Base-by-base conservation (phyloP, 2,329 filamentous ascomycete genomes). In the Lecanoromycetidae sp. region DNA sequence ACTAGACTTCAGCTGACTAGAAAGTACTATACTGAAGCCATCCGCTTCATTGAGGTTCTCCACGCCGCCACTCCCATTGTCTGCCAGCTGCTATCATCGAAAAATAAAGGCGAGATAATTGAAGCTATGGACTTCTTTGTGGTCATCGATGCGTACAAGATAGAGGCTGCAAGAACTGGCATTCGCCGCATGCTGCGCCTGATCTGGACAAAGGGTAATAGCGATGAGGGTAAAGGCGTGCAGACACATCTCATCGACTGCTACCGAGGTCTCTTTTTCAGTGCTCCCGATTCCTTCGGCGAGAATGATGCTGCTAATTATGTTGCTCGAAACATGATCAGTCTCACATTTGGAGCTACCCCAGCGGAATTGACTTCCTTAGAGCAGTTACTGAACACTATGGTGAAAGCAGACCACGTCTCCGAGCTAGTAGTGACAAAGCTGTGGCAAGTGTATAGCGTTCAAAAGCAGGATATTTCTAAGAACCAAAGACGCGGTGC, bases 201-300 rank as follows among this genome's bases (percentile, higher is more conserved):
- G 17, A 98, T 98, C 63, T 98, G 91, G 91, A 98, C 91, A 54
- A 98, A 98, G 67, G 90, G 91, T 57, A 98, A 96, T 66, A 96
- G 87, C 58, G 91, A 98, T 59, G 93, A 98, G 71, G 91, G 93
- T 58, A 98, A 96, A 67, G 91, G 91, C 47, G 88, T 98, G 2
- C 93, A 98, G 62, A 85, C 84, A 2, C 91, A 98, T 64, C 74
- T 98, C 25, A 94, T 98, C 55, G 91, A 98, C 57, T 94, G 87
- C 63, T 98, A 98, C 70, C 91, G 84, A 61, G 80, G 86, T 17
- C 76, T 98, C 1, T 98, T 96, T 66, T 98, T 98, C 58, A 87
- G 94, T 60, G 88, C 93, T 0, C 91, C 91, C 0, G 86, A 87
- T 51, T 80, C 80, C 4, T 95, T 94, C 66, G 86, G 76, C 49